A percentile compares a stretch with the other conserved stretches of the same genome.
Evolutionary conservation across 179 eudicot genomes (phyloP).

Genomic region (Silene noctiflora): DNA sequence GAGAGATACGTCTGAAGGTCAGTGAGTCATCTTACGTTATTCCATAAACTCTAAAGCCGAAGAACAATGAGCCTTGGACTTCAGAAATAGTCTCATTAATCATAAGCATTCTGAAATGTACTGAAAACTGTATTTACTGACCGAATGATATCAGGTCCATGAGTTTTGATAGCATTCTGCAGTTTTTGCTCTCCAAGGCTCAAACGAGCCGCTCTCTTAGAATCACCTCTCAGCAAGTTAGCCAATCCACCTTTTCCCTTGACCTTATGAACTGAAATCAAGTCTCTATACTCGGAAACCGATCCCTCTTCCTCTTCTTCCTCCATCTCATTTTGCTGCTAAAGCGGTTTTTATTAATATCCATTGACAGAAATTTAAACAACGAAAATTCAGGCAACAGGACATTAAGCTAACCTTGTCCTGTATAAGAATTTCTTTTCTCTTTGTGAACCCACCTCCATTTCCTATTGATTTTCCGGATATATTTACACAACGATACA

Average conservation of each 20-base stretch:
- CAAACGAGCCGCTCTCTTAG: slow-evolving; percentile 40
- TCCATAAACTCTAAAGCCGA: background rate
- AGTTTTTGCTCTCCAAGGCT: slow-evolving; percentile 58
- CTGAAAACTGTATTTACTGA: slow-evolving; percentile 16
- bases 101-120: background rate
- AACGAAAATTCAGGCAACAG: background rate
- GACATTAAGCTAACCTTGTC: slow-evolving; percentile 22
- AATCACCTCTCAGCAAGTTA: slow-evolving; percentile 34
- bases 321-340: slow-evolving; percentile 27
- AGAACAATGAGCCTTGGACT: too few species aligned
- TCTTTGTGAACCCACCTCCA: slow-evolving; percentile 11
- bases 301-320: slow-evolving; percentile 32
- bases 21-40: background rate
- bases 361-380: background rate
- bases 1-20: background rate
- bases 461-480: slow-evolving; percentile 13
- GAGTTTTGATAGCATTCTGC: slow-evolving; percentile 34
- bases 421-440: background rate
- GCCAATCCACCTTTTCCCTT: slow-evolving; percentile 41
- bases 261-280: slow-evolving; percentile 58
- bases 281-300: slow-evolving; percentile 38
- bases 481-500: slow-evolving; percentile 23
- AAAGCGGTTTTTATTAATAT: background rate
- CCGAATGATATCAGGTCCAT: slow-evolving; percentile 52
- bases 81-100: too few species aligned